Percentiles rank a stretch among this genome's conserved stretches.
Conservation (phyloP, 1,284 basidiomycete species). For the Boletus semigastroideus region DNA sequence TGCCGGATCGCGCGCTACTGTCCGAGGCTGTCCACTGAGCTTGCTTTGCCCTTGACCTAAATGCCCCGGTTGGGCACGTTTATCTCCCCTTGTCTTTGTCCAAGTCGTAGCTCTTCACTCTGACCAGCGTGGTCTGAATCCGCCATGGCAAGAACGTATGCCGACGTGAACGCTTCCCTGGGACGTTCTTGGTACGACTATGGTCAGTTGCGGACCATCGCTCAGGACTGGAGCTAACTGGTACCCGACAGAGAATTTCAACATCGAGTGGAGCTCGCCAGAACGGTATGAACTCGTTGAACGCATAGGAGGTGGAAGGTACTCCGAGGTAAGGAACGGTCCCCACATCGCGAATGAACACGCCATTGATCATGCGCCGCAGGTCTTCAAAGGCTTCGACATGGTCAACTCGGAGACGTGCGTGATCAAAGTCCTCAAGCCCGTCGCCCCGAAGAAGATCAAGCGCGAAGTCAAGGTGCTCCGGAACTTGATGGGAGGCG, state of each 20-base stretch:
- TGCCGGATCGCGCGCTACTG: too few species aligned
- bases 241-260: conserved; percentile 57
- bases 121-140: conserved; percentile 7
- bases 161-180: conserved; percentile 45
- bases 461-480: conserved; percentile 93
- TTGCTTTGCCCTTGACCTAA: conserved; percentile 20
- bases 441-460: conserved; percentile 91
- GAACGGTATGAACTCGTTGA: conserved; percentile 82
- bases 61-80: conserved; percentile 25
- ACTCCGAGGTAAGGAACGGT: conserved; percentile 57
- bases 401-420: conserved; percentile 77
- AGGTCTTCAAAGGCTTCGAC: conserved; percentile 88
- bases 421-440: conserved; percentile 90
- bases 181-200: conserved; percentile 54
- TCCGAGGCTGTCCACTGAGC: conserved; percentile 24
- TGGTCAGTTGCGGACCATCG: conserved; percentile 33
- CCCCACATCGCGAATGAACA: not conserved
- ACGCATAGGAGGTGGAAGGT: conserved; percentile 79
- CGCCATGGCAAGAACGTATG: conserved; percentile 50
- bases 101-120: conserved; percentile 18
- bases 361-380: not conserved
- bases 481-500: conserved; percentile 83
- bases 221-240: conserved; percentile 3
- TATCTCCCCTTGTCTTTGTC: conserved; percentile 19
- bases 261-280: conserved; percentile 73